phyloP scores from a whole-genome alignment of 2,329 filamentous ascomycete genomes.

The Colletotrichum chrysophilum region DNA sequence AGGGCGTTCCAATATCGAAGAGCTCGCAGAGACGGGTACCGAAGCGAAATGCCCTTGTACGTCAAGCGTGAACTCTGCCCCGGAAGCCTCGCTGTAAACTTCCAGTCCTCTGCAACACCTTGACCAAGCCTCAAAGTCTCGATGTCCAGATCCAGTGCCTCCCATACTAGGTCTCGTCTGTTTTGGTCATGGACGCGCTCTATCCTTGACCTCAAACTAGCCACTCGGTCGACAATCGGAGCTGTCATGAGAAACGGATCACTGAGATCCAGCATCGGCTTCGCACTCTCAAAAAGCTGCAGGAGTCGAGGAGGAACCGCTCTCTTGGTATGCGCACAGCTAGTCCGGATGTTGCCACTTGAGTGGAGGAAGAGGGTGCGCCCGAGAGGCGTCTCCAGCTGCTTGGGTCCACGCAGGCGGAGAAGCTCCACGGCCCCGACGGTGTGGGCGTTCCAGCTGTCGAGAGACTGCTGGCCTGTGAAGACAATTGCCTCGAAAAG shows the following conservation, averaged over 20 bases:
- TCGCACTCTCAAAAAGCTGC: constrained; percentile 16
- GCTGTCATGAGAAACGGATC: constrained; percentile 21
- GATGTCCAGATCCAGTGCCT: constrained; percentile 25
- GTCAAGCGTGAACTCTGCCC: constrained; percentile 17
- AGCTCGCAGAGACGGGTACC: constrained; percentile 24
- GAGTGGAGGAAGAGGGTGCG: constrained; percentile 28
- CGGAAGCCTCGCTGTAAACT: background rate
- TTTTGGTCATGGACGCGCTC: background rate
- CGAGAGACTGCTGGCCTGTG: constrained; percentile 24
- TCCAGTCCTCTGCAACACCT: constrained; percentile 2
- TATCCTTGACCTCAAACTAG: constrained; percentile 20
- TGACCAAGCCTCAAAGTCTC: constrained; percentile 6
- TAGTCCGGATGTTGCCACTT: constrained; percentile 30
- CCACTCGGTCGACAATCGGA: constrained; percentile 23
- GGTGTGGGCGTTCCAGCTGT: constrained; percentile 30
- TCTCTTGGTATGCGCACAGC: constrained; percentile 27
- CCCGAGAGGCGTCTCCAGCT: constrained; percentile 24
- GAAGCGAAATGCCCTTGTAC: constrained; percentile 20
- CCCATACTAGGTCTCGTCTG: constrained; percentile 13
- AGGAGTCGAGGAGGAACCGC: constrained; percentile 26
- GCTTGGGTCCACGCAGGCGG: constrained; percentile 25
- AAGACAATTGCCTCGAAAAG: constrained; percentile 32
- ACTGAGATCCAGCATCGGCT: constrained; percentile 8
- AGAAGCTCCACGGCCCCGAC: constrained; percentile 30
- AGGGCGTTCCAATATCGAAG: constrained; percentile 30